Percentiles rank a stretch among this genome's conserved stretches.
These are phyloP conservation scores for Balakata baccata DNA, from an alignment of 345 rosid species.

Conservation along the genomic window DNA sequence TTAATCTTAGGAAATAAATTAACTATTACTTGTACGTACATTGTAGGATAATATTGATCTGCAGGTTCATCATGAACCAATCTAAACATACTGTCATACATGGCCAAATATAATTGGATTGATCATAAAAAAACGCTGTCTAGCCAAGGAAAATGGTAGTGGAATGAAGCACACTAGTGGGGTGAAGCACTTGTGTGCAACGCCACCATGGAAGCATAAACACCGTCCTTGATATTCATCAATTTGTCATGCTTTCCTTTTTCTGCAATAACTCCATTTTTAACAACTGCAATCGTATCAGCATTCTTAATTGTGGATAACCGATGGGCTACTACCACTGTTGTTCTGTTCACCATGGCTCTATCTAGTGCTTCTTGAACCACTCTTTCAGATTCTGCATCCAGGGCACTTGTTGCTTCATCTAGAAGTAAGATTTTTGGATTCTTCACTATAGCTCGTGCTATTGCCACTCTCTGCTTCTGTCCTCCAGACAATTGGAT, in stretches of 20 bases:
- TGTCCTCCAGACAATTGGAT: slow-evolving; percentile 20
- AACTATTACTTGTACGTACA: no score
- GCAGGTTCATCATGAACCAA: no score
- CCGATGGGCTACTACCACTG: slow-evolving; percentile 18
- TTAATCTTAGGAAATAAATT: no score
- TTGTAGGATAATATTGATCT: no score
- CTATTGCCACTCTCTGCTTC: slow-evolving; percentile 23
- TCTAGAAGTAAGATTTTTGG: slow-evolving; percentile 19
- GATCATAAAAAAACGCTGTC: no score
- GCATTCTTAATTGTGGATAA: slow-evolving; percentile 21
- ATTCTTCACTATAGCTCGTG: slow-evolving; percentile 15
- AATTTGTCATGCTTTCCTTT: slow-evolving; percentile 15
- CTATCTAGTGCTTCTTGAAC: slow-evolving; percentile 23
- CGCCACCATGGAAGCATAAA: slow-evolving; percentile 21
- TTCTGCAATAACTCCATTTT: slow-evolving; percentile 22
- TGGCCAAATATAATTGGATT: no score
- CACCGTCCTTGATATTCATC: slow-evolving; percentile 12
- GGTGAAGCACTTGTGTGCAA: slow-evolving; percentile 3
- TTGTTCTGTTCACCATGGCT: slow-evolving; percentile 16
- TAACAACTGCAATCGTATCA: slow-evolving; percentile 20
- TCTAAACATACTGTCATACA: no score
- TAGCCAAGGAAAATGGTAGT: no score
- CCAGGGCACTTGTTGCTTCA: slow-evolving; percentile 25
- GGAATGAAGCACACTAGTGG: not conserved
- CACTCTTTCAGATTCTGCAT: slow-evolving; percentile 21